These are phyloP conservation scores for Tricholoma matsutake DNA, from an alignment of 768 basidiomycete species.

Conservation along the genomic window DNA sequence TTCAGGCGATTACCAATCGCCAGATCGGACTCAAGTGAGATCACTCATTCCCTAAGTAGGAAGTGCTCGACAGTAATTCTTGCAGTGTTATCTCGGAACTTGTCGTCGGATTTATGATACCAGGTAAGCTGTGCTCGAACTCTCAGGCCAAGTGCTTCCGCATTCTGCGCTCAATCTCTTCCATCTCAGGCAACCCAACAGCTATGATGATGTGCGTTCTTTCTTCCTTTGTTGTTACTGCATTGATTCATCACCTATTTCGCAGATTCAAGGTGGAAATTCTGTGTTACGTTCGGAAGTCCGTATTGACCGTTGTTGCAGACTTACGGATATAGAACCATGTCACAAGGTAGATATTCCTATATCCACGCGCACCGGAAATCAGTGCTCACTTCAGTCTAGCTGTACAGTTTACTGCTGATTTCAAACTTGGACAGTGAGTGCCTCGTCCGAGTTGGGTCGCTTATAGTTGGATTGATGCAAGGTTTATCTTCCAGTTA, in stretches of 20 bases:
- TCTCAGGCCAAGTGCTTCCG: neutral
- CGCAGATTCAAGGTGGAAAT: slow-evolving; percentile 36
- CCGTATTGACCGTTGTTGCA: slow-evolving; percentile 26
- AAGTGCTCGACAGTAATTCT: neutral
- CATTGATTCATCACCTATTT: slow-evolving; percentile 2
- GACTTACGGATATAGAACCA: slow-evolving; percentile 66
- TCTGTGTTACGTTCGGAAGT: neutral
- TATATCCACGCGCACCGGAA: neutral
- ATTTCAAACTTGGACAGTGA: slow-evolving; percentile 77
- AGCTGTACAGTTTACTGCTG: slow-evolving; percentile 66
- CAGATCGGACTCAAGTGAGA: slow-evolving; percentile 56
- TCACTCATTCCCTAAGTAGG: neutral
- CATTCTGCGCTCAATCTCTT: neutral
- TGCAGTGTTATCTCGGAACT: slow-evolving; percentile 69
- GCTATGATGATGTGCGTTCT: slow-evolving; percentile 67
- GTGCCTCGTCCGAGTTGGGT: slow-evolving; percentile 32
- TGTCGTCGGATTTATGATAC: slow-evolving; percentile 58
- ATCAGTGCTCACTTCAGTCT: slow-evolving; percentile 24
- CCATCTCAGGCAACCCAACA: slow-evolving; percentile 58
- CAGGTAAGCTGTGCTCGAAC: slow-evolving; percentile 25
- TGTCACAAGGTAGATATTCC: slow-evolving; percentile 42
- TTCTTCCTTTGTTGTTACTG: neutral
- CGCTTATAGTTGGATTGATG: neutral
- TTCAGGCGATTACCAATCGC: slow-evolving; percentile 79
- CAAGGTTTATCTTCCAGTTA: slow-evolving; percentile 32